Conservation (phyloP, 352 stramenopile species). For the Phytopythium ostracodes region DNA sequence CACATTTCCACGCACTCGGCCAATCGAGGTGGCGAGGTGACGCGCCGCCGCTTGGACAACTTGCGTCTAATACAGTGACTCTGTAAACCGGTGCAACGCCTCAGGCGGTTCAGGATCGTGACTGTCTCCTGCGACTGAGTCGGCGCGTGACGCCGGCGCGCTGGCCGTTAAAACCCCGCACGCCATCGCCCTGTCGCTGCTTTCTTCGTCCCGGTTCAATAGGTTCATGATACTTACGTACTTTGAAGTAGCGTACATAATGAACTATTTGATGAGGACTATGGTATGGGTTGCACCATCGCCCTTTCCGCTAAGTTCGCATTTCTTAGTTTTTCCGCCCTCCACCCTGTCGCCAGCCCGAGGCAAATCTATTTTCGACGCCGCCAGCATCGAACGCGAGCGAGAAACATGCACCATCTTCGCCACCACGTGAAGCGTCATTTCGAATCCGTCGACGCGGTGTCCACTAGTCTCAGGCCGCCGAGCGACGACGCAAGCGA, state of each 20-base stretch:
- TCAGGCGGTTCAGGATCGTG: background rate
- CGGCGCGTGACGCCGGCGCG: slow-evolving; percentile 2
- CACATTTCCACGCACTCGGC: background rate
- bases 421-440: background rate
- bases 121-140: background rate
- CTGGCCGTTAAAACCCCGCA: slow-evolving; percentile 1
- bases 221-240: background rate
- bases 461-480: background rate
- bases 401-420: slow-evolving; percentile 1
- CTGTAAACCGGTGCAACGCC: background rate
- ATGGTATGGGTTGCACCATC: background rate
- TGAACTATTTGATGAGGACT: background rate
- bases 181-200: background rate
- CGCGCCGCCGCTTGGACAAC: slow-evolving; percentile 5
- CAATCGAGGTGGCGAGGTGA: background rate
- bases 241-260: no score
- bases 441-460: slow-evolving; percentile 1
- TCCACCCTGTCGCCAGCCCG: background rate
- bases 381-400: background rate
- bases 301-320: background rate
- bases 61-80: background rate
- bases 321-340: background rate
- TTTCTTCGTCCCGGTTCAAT: background rate
- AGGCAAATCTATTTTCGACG: slow-evolving; percentile 5
- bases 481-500: background rate